Conservation (phyloP, 2,329 filamentous ascomycete species). For the Monilinia polystroma region DNA sequence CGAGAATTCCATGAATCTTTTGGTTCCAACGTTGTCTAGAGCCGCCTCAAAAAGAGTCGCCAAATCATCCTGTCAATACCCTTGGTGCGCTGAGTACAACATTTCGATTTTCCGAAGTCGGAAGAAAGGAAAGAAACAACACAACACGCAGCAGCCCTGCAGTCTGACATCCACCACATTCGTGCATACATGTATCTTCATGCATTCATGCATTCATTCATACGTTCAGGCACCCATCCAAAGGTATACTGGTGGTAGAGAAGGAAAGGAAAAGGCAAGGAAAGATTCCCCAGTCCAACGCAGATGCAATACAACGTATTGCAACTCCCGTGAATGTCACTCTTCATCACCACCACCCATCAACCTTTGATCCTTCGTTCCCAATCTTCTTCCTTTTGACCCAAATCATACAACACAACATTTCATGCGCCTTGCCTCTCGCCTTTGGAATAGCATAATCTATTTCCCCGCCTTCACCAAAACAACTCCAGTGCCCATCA, state of each 20-base stretch:
- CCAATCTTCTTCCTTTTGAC: neutral
- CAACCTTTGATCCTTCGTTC: neutral
- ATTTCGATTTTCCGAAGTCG: constrained; percentile 13
- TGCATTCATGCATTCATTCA: neutral
- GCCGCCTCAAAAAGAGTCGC: neutral
- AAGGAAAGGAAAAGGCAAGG: neutral
- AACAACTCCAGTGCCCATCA: constrained; percentile 1
- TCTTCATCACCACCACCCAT: neutral
- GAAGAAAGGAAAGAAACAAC: constrained; percentile 19
- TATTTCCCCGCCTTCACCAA: neutral
- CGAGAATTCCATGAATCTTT: neutral
- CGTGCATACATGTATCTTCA: neutral
- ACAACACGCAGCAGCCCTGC: constrained; percentile 10
- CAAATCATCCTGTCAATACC: neutral
- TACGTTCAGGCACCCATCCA: too few relatives aligned
- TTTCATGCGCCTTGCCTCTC: neutral
- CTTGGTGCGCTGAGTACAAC: constrained; percentile 9
- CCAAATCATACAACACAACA: constrained; percentile 18
- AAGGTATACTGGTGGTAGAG: too few relatives aligned
- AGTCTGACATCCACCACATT: constrained; percentile 18
- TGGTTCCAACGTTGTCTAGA: neutral
- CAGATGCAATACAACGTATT: neutral
- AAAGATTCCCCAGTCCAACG: neutral
- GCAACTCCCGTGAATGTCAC: neutral
- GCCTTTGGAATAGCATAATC: neutral